These are phyloP conservation scores for Rhynchosporium agropyri DNA, from an alignment of 2,329 filamentous ascomycete genomes.

Conservation along the genomic window DNA sequence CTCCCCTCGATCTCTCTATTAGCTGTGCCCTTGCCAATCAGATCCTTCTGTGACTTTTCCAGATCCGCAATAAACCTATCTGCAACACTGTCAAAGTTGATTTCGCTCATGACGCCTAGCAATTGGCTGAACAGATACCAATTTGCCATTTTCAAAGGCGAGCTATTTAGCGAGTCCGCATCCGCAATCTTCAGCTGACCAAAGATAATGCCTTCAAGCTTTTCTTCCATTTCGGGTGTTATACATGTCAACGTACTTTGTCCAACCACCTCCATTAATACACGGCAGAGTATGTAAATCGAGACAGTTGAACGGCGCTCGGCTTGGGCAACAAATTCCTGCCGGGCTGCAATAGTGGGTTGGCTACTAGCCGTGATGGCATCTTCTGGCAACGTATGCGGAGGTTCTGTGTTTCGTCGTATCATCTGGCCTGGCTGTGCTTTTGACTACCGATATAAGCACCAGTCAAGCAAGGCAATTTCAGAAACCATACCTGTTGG, in stretches of 20 bases:
- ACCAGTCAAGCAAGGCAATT: background rate
- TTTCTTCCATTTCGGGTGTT: conserved; percentile 88
- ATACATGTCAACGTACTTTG: conserved; percentile 84
- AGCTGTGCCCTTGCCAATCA: conserved; percentile 68
- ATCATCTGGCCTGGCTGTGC: conserved; percentile 47
- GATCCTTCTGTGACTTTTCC: conserved; percentile 74
- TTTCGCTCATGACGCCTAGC: conserved; percentile 92
- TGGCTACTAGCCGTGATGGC: conserved; percentile 24
- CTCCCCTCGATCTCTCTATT: conserved; percentile 75
- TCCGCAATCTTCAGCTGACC: conserved; percentile 90
- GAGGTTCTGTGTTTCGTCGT: conserved; percentile 75
- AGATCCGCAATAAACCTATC: conserved; percentile 81
- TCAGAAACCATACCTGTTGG: conserved; percentile 48
- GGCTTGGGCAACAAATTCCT: conserved; percentile 75
- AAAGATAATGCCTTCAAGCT: conserved; percentile 94
- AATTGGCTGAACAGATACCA: conserved; percentile 94
- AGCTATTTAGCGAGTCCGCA: conserved; percentile 75
- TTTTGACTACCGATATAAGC: conserved; percentile 31
- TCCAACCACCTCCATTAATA: conserved; percentile 89
- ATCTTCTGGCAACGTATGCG: conserved; percentile 35
- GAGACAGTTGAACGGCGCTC: conserved; percentile 92
- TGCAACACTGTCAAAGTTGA: conserved; percentile 84
- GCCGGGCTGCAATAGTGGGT: conserved; percentile 49
- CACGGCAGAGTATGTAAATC: conserved; percentile 92
- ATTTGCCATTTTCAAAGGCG: conserved; percentile 85